Evolutionary conservation across 345 rosid species (phyloP).

Genomic region (Citrus cavaleriei): DNA sequence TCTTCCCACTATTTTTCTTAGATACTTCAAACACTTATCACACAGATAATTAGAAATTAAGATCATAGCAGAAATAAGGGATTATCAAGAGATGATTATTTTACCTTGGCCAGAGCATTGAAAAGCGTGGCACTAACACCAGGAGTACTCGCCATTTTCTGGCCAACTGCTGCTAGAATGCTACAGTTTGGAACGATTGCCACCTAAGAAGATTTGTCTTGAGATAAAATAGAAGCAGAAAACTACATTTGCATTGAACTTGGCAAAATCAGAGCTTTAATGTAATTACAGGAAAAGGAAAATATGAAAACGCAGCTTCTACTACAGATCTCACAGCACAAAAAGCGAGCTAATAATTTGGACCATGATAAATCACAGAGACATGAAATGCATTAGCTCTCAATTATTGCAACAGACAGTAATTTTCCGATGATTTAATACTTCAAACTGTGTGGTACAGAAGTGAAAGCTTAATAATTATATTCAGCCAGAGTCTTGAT

Average conservation of each 20-base stretch:
- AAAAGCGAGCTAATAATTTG: neutral
- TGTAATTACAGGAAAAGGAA: neutral
- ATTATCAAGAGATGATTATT: neutral
- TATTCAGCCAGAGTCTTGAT: neutral
- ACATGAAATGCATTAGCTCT: neutral
- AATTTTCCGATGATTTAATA: neutral
- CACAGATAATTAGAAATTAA: neutral
- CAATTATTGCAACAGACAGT: neutral
- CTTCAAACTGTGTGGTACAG: neutral
- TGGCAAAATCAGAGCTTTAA: neutral
- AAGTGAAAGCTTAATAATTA: neutral
- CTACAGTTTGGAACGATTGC: conserved; percentile 84
- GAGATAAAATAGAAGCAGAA: conserved; percentile 11
- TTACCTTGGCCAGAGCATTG: conserved; percentile 94
- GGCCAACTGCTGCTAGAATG: conserved; percentile 95
- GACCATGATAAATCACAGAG: neutral
- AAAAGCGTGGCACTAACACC: conserved; percentile 96
- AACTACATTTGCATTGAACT: conserved; percentile 9
- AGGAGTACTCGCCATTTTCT: conserved; percentile 99
- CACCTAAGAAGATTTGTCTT: conserved; percentile 49
- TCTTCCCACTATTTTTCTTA: no score
- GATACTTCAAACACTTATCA: neutral
- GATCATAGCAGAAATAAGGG: neutral
- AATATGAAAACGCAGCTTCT: neutral
- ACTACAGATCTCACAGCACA: neutral